These are phyloP conservation scores for Astrocystis sublimbata DNA, from an alignment of 495 filamentous ascomycete genomes.

Conservation along the genomic window DNA sequence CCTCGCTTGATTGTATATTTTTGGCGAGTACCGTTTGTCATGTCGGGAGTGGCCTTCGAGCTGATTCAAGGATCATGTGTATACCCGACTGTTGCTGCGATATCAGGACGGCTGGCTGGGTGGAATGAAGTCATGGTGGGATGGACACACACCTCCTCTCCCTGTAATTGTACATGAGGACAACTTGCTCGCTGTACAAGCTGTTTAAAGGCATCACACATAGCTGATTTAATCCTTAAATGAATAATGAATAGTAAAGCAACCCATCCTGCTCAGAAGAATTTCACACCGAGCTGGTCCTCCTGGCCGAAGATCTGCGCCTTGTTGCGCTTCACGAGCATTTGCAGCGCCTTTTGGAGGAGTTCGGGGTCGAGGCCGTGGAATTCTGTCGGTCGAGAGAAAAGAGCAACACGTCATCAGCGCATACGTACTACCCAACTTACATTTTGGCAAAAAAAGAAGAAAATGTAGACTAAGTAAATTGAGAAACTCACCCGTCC, in stretches of 20 bases:
- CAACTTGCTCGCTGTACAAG: constrained; percentile 1
- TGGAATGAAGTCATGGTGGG: constrained; percentile 7
- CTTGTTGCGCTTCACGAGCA: constrained; percentile 84
- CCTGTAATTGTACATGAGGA: constrained; percentile 8
- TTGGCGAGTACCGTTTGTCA: background rate
- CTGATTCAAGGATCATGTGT: background rate
- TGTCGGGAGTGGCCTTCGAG: constrained; percentile 5
- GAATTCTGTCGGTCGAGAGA: constrained; percentile 60
- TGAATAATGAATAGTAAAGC: constrained; percentile 9
- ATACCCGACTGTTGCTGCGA: constrained; percentile 6
- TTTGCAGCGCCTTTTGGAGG: constrained; percentile 71
- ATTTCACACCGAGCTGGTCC: constrained; percentile 89
- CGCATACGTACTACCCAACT: background rate
- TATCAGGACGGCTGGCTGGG: constrained; percentile 12
- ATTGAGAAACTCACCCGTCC: constrained; percentile 35
- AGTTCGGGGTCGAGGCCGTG: constrained; percentile 83
- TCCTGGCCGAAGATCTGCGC: constrained; percentile 91
- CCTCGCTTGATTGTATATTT: background rate
- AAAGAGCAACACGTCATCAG: constrained; percentile 10
- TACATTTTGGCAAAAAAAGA: background rate
- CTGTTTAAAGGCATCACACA: constrained; percentile 8
- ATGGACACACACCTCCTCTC: constrained; percentile 6
- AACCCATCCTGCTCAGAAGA: constrained; percentile 63
- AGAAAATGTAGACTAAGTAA: background rate
- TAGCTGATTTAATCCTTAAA: constrained; percentile 4